These are phyloP conservation scores for Fonsecaea monophora DNA, from an alignment of 2,329 filamentous ascomycete genomes.

Conservation along the genomic window DNA sequence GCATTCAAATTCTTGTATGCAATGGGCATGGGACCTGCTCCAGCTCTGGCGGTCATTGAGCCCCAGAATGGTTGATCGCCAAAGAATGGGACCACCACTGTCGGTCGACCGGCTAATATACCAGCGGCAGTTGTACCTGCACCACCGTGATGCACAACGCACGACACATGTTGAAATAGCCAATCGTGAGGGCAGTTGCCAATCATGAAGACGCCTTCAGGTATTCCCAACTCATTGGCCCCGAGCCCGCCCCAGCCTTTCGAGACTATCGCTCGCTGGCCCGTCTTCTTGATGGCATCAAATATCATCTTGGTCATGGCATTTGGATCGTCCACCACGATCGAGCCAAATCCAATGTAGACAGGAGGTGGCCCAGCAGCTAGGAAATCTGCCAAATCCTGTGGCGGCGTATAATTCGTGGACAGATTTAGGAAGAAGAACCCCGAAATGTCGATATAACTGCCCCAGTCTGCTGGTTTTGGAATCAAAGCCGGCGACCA, in stretches of 20 bases:
- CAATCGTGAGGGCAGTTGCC: slow-evolving; percentile 88
- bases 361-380: slow-evolving; percentile 73
- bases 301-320: slow-evolving; percentile 75
- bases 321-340: slow-evolving; percentile 78
- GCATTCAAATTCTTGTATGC: slow-evolving; percentile 71
- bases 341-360: slow-evolving; percentile 84
- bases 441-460: slow-evolving; percentile 74
- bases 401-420: slow-evolving; percentile 69
- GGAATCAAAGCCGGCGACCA: slow-evolving; percentile 85
- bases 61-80: slow-evolving; percentile 87
- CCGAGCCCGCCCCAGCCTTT: slow-evolving; percentile 90
- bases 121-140: slow-evolving; percentile 87
- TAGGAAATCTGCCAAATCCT: slow-evolving; percentile 71
- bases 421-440: slow-evolving; percentile 78
- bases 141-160: slow-evolving; percentile 86
- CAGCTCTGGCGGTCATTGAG: slow-evolving; percentile 73
- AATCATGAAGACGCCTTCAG: slow-evolving; percentile 79
- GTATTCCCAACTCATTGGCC: slow-evolving; percentile 71
- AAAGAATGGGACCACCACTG: slow-evolving; percentile 85
- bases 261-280: slow-evolving; percentile 79
- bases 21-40: slow-evolving; percentile 74
- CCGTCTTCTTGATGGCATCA: slow-evolving; percentile 69
- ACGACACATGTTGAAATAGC: slow-evolving; percentile 81
- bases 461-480: slow-evolving; percentile 77
- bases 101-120: slow-evolving; percentile 80